Conservation (phyloP, 257 asterid species). For the Ajuga chamaepitys region DNA sequence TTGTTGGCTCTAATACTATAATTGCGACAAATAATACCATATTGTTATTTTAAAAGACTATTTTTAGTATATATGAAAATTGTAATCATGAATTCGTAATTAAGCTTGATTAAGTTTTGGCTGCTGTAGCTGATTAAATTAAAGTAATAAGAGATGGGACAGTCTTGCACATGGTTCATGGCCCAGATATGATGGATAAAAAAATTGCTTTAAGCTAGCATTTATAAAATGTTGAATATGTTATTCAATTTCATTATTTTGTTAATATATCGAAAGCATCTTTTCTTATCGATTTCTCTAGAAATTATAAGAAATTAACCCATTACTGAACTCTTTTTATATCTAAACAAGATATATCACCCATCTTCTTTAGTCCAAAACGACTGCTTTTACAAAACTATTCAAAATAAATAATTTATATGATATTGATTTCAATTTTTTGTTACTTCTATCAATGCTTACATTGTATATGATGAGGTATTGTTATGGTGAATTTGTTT, state of each 20-base stretch:
- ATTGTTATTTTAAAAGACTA: no score
- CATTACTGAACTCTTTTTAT: neutral
- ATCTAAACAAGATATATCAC: neutral
- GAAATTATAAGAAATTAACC: neutral
- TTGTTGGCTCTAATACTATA: no score
- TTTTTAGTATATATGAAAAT: no score
- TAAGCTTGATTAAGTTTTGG: constrained; percentile 22
- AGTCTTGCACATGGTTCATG: constrained; percentile 52
- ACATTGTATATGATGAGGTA: no score
- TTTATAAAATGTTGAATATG: constrained; percentile 7
- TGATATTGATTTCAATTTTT: no score
- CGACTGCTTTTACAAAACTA: no score
- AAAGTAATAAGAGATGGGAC: constrained; percentile 28
- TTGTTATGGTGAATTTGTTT: no score
- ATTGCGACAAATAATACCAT: no score
- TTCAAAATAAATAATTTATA: no score
- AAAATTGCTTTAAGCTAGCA: neutral
- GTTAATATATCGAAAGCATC: constrained; percentile 27
- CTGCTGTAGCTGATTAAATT: neutral
- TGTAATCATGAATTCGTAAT: constrained; percentile 1
- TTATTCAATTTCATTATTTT: constrained; percentile 3
- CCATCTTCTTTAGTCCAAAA: neutral
- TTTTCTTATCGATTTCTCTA: neutral
- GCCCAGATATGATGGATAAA: constrained; percentile 24
- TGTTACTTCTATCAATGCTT: no score